Evolutionary conservation across 768 basidiomycete species (phyloP).

Genomic region (Rhodosporidiobolus odoratus): DNA sequence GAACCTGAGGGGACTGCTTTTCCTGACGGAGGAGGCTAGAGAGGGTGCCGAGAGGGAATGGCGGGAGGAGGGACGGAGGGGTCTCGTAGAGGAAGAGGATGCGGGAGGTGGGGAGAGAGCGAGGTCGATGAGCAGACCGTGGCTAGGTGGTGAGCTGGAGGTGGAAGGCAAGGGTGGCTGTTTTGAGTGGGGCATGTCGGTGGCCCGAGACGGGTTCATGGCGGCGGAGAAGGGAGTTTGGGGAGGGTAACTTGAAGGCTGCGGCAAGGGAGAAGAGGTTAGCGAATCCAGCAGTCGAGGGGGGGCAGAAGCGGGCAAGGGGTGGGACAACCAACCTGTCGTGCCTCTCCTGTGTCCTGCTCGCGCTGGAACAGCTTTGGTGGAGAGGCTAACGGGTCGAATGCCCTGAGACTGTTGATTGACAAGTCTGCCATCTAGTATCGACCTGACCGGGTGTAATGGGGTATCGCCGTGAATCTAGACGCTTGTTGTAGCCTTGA

Average conservation of each 20-base stretch:
- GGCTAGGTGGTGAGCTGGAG: background rate
- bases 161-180: background rate
- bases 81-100: too few relatives aligned
- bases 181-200: background rate
- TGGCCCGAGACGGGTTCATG: background rate
- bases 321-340: too few relatives aligned
- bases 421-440: background rate
- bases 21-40: background rate
- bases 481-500: too few relatives aligned
- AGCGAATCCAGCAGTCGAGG: too few relatives aligned
- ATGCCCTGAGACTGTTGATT: background rate
- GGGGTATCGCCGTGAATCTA: too few relatives aligned
- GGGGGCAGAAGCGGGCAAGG: background rate
- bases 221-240: background rate
- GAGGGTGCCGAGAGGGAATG: background rate
- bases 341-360: too few relatives aligned
- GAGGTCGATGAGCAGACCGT: background rate
- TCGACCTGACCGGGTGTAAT: too few relatives aligned
- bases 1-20: constrained; percentile 10
- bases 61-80: background rate
- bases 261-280: background rate
- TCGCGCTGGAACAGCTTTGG: background rate
- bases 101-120: background rate
- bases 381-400: background rate
- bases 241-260: too few relatives aligned